These are phyloP conservation scores for Tetrahymena borealis DNA, from an alignment of 73 alveolate genomes.

Conservation along the genomic window DNA sequence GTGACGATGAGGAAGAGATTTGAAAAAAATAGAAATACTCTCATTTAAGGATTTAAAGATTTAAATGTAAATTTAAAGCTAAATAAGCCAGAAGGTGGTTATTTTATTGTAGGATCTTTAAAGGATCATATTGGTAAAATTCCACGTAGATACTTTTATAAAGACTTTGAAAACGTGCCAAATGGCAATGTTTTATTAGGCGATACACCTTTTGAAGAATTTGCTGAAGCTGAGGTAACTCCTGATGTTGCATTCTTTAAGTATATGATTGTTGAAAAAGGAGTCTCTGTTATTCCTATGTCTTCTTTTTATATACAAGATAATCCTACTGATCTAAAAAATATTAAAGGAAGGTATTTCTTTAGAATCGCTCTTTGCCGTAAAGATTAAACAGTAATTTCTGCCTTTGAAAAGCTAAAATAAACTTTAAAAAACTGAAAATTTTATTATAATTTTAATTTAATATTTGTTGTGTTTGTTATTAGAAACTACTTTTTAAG, in stretches of 20 bases:
- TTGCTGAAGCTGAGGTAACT: not conserved
- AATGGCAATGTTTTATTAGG: not conserved
- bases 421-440: not conserved
- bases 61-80: not conserved
- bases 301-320: not conserved
- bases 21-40: not conserved
- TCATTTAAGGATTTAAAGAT: not conserved
- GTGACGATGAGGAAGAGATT: not conserved
- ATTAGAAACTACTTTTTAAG: too few relatives aligned
- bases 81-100: not conserved
- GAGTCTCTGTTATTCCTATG: not conserved
- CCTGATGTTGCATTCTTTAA: not conserved
- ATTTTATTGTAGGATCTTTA: not conserved
- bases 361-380: not conserved
- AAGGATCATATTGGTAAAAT: not conserved
- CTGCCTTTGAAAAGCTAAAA: not conserved
- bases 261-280: not conserved
- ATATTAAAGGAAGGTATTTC: not conserved
- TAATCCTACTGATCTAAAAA: not conserved
- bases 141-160: not conserved
- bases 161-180: not conserved
- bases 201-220: not conserved
- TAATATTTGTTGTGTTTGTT: too few relatives aligned
- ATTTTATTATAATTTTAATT: too few relatives aligned
- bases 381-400: not conserved